Evolutionary conservation across 192 early-diverging fungal genomes (phyloP).

Genomic region (Dimargaris cristalligena): DNA sequence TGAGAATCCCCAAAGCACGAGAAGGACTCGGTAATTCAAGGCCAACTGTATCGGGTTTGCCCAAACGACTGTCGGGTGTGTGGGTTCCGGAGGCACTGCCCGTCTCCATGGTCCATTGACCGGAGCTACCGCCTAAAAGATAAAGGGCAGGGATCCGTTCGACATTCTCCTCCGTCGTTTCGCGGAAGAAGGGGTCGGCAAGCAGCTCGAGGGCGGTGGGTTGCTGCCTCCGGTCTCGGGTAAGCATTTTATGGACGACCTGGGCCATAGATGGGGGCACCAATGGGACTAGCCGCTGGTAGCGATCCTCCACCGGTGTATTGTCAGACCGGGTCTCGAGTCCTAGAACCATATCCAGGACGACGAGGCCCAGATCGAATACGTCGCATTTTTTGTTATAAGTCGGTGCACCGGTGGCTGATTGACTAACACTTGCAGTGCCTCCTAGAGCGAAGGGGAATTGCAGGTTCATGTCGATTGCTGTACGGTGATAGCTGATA

Average conservation of each 20-base stretch:
- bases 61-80: too few relatives aligned
- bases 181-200: conserved; percentile 47
- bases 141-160: conserved; percentile 8
- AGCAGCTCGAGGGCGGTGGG: conserved; percentile 59
- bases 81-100: too few relatives aligned
- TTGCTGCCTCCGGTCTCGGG: conserved; percentile 47
- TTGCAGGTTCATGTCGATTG: conserved; percentile 29
- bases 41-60: too few relatives aligned
- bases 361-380: conserved; percentile 47
- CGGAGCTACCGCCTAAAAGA: conserved; percentile 14
- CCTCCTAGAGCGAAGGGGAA: not conserved
- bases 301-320: conserved; percentile 30
- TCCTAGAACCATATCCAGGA: conserved; percentile 56
- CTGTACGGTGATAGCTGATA: conserved; percentile 41
- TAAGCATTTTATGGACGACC: conserved; percentile 41
- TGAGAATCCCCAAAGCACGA: too few relatives aligned
- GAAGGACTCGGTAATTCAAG: too few relatives aligned
- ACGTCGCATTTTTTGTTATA: conserved; percentile 54
- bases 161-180: conserved; percentile 16
- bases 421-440: conserved; percentile 8
- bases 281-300: conserved; percentile 24
- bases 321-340: conserved; percentile 33
- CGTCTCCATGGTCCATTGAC: too few relatives aligned
- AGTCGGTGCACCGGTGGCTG: too few relatives aligned
- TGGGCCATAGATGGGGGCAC: conserved; percentile 31